Evolutionary conservation across 176 grass and related monocot genomes (phyloP), one percentile per base, ranked within the genome.

Genomic region (Chloris gayana): DNA sequence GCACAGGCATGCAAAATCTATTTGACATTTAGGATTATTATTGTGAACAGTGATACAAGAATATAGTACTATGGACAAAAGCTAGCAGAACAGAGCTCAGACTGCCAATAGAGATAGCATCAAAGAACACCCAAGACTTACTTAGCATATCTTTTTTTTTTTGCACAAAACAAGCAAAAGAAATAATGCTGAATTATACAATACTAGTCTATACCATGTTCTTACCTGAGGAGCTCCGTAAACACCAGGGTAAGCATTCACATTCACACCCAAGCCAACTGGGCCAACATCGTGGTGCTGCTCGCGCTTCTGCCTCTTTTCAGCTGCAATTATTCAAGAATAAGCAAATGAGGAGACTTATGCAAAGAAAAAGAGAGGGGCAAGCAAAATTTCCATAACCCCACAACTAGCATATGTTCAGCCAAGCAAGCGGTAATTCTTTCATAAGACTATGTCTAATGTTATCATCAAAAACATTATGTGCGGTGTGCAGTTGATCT

Each of bases 181-280:
- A 0, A 34, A 80, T 29, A 68, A 86, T n/a, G 15, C 59, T 83
- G 66, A 80, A 74, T 81, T 37, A 37, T 37, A 59, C 22, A 19
- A 77, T 72, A 51, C n/a, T n/a, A 70, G 35, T 35, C 37, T 29
- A 34, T 64, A 57, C 25, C 39, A 34, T 1, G 38, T 39, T 70
- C 90, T 82, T 82, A 99, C 96, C 60, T 87, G 90, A 79, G 92
- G 95, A 78, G 90, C 88, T n/a, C 96, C 96, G 83, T 99, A 99
- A 80, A 51, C 82, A 87, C 83, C 76, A 62, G 90, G 81, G 73
- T 94, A 98, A 53, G 95, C 86, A 92, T 88, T 88, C 64, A 86
- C 70, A 59, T 88, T 88, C 59, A 82, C 70, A 59, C 90, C 89
- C 72, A 89, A 61, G 29, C 85, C 84, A 66, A 76, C 83, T 87